These are phyloP conservation scores for Citrus hindsii DNA, from an alignment of 345 rosid genomes.

Conservation along the genomic window DNA sequence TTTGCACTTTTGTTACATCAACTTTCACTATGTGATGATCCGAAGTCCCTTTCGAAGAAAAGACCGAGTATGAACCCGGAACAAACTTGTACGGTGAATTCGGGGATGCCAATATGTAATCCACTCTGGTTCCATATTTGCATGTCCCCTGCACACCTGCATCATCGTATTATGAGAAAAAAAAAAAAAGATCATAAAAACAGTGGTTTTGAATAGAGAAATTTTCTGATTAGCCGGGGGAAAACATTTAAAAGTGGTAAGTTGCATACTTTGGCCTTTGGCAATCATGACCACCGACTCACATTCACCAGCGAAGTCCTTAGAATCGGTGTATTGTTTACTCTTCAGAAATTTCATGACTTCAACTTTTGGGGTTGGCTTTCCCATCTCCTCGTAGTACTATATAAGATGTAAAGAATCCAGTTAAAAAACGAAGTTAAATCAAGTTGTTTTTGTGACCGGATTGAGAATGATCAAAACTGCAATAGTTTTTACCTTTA, in stretches of 20 bases:
- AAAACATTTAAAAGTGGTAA: too few relatives aligned
- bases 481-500: conserved; percentile 44
- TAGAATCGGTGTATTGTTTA: conserved; percentile 73
- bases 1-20: conserved; percentile 41
- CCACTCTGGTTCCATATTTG: conserved; percentile 92
- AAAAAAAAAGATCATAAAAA: background rate
- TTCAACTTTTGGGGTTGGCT: conserved; percentile 81
- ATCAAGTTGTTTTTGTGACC: background rate
- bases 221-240: background rate
- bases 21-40: conserved; percentile 97
- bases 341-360: conserved; percentile 82
- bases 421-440: background rate
- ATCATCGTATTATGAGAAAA: background rate
- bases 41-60: conserved; percentile 91
- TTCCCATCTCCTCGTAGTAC: conserved; percentile 96
- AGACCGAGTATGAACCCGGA: conserved; percentile 85
- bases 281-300: conserved; percentile 89
- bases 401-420: conserved; percentile 10
- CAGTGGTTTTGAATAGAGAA: background rate
- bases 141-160: conserved; percentile 97
- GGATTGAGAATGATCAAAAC: background rate
- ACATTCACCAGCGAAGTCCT: conserved; percentile 90
- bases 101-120: conserved; percentile 80
- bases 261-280: conserved; percentile 80
- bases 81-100: conserved; percentile 68